Evolutionary conservation across 1,284 basidiomycete species (phyloP), one percentile per base, ranked within the genome.

Genomic region (Afroboletus lepidellus): DNA sequence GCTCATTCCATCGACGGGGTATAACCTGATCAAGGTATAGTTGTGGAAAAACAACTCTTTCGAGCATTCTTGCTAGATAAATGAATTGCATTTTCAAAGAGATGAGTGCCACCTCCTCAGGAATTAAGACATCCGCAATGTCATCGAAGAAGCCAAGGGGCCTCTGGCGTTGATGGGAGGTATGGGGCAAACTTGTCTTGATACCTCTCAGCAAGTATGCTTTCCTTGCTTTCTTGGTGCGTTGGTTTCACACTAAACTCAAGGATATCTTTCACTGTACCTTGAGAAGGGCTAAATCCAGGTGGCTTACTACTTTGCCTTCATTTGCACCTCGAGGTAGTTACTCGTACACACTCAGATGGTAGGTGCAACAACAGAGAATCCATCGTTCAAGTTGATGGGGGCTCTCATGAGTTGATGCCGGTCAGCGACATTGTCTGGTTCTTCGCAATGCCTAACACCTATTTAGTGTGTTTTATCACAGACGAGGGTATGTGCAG

Each of bases 351-450:
- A 57, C 55, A 21, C 50, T 42, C 59, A 86, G 77, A 74, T 95
- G 32, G 83, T 96, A 55, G 91, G 91, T 16, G 92, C 93, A 1
- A 96, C 93, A 3, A 96, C 93, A 0, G 93, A 96, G 69, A 96
- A 96, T 62, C 93, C 93, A 0, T 92, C 90, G 1, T 96, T 95
- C 74, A 91, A 88, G 60, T 70, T 92, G 38, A 90, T 83, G 46
- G 81, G 81, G 32, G 89, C 92, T 5, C 73, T 94, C 33, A 72
- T 94, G 34, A 91, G 88, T 61, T 81, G 92, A 41, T 92, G 91
- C 69, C 81, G 90, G 88, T 86, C 57, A 63, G 80, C 72, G 27
- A 25, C 21, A 23, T 38, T 16, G 47, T 43, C 48, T n/a, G 13
- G 41, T n/a, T 15, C 24, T 29, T 7, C 9, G 9, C 37, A 32